These are phyloP conservation scores for Kurtzmaniella quercitrusa DNA, from an alignment of 1,139 yeast genomes.

Conservation along the genomic window DNA sequence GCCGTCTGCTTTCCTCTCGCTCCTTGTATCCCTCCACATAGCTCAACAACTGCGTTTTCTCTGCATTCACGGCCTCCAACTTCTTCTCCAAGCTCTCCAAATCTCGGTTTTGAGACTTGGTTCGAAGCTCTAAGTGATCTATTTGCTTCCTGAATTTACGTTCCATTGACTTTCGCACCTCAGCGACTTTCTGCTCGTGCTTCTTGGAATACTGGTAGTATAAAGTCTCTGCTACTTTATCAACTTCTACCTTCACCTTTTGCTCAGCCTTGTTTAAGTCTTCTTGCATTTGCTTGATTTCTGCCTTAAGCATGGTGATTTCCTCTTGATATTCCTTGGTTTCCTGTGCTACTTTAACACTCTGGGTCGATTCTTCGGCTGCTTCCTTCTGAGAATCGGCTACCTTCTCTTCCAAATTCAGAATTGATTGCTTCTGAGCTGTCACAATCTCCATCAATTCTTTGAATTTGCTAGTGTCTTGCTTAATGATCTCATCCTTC, in stretches of 20 bases:
- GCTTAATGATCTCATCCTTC: constrained; percentile 21
- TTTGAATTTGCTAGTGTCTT: constrained; percentile 21
- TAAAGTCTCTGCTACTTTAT: constrained; percentile 59
- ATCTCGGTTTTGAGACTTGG: constrained; percentile 39
- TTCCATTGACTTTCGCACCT: constrained; percentile 50
- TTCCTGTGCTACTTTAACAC: background rate
- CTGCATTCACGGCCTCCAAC: constrained; percentile 45
- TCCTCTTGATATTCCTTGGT: constrained; percentile 1
- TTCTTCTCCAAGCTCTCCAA: constrained; percentile 41
- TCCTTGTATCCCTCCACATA: constrained; percentile 10
- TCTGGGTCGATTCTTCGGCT: background rate
- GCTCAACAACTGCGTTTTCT: constrained; percentile 45
- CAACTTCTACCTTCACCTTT: constrained; percentile 48
- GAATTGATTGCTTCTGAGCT: constrained; percentile 9
- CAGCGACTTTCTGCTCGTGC: constrained; percentile 60
- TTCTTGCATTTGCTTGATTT: constrained; percentile 17
- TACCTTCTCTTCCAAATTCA: constrained; percentile 4
- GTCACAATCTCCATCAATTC: constrained; percentile 20
- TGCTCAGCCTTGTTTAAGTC: constrained; percentile 27
- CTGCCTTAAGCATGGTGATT: constrained; percentile 9
- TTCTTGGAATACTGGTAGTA: constrained; percentile 66
- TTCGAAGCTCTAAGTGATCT: constrained; percentile 35
- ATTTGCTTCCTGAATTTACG: constrained; percentile 43
- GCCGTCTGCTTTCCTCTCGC: constrained; percentile 5
- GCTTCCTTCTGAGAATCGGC: background rate